Evolutionary conservation across 2,329 filamentous ascomycete species (phyloP).

Genomic region (Xylaria sp.): DNA sequence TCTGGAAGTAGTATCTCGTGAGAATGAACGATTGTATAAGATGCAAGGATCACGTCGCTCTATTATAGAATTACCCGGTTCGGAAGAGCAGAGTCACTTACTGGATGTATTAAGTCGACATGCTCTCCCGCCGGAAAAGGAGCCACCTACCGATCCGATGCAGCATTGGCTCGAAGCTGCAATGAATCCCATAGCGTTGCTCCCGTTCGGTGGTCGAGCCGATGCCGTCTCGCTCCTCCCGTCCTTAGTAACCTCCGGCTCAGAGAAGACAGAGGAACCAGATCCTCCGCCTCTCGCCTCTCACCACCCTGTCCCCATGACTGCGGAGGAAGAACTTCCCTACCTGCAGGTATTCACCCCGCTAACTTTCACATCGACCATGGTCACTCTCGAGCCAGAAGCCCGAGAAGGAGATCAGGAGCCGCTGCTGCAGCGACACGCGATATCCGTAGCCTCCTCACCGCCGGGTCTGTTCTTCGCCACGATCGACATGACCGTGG

Average conservation of each 20-base stretch:
- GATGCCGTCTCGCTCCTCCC: slow-evolving; percentile 46
- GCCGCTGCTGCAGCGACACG: slow-evolving; percentile 62
- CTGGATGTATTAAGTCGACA: slow-evolving; percentile 56
- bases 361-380: slow-evolving; percentile 68
- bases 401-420: slow-evolving; percentile 37
- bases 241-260: slow-evolving; percentile 34
- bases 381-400: slow-evolving; percentile 57
- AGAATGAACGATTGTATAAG: slow-evolving; percentile 66
- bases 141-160: slow-evolving; percentile 47
- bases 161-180: slow-evolving; percentile 61
- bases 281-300: slow-evolving; percentile 60
- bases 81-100: slow-evolving; percentile 53
- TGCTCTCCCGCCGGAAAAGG: slow-evolving; percentile 53
- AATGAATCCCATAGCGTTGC: slow-evolving; percentile 62
- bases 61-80: slow-evolving; percentile 43
- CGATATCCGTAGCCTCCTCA: slow-evolving; percentile 62
- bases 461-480: slow-evolving; percentile 68
- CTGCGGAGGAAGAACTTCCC: slow-evolving; percentile 71
- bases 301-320: slow-evolving; percentile 72
- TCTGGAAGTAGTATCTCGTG: slow-evolving; percentile 65
- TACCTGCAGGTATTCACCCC: slow-evolving; percentile 79
- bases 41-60: slow-evolving; percentile 51
- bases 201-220: slow-evolving; percentile 62
- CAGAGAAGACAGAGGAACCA: slow-evolving; percentile 48
- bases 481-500: slow-evolving; percentile 67